Evolutionary conservation across 1,284 basidiomycete species (phyloP).

Genomic region (Pseudozyma sp.): DNA sequence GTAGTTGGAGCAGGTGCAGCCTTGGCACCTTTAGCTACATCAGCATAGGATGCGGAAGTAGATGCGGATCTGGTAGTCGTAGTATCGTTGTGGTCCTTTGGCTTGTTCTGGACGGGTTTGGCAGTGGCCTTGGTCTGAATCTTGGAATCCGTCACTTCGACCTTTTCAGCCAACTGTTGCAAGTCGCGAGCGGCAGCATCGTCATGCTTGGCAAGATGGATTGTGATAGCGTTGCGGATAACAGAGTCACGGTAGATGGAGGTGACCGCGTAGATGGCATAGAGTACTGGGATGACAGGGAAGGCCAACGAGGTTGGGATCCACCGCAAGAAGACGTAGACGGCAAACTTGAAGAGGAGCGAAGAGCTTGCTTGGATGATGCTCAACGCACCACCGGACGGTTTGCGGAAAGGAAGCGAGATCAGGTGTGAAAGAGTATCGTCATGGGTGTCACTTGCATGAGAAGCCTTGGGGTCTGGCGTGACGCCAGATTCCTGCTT

Average conservation of each 20-base stretch:
- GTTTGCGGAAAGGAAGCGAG: conserved; percentile 28
- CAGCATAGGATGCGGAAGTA: conserved; percentile 29
- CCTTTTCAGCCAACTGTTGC: conserved; percentile 47
- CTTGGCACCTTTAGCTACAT: conserved; percentile 36
- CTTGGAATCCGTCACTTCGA: conserved; percentile 41
- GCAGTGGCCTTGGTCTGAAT: conserved; percentile 33
- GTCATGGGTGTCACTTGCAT: conserved; percentile 4
- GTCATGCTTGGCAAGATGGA: conserved; percentile 16
- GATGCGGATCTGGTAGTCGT: conserved; percentile 13
- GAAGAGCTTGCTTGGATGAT: conserved; percentile 48
- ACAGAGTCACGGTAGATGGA: conserved; percentile 48
- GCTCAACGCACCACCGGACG: conserved; percentile 40
- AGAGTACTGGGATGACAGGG: conserved; percentile 52
- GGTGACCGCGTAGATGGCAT: conserved; percentile 44
- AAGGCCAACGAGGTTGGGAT: conserved; percentile 52
- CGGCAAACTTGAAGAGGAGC: conserved; percentile 56
- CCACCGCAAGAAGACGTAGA: conserved; percentile 63
- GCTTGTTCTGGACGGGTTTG: conserved; percentile 34
- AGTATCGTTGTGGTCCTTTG: conserved; percentile 21
- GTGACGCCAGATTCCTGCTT: conserved; percentile 41
- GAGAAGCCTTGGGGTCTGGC: conserved; percentile 27
- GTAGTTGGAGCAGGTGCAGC: conserved; percentile 5
- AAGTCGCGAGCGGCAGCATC: conserved; percentile 33
- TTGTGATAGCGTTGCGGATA: conserved; percentile 39
- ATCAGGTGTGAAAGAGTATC: conserved; percentile 3